These are phyloP conservation scores for Oryza officinalis DNA, from an alignment of 176 grass and related monocot genomes.

Conservation along the genomic window DNA sequence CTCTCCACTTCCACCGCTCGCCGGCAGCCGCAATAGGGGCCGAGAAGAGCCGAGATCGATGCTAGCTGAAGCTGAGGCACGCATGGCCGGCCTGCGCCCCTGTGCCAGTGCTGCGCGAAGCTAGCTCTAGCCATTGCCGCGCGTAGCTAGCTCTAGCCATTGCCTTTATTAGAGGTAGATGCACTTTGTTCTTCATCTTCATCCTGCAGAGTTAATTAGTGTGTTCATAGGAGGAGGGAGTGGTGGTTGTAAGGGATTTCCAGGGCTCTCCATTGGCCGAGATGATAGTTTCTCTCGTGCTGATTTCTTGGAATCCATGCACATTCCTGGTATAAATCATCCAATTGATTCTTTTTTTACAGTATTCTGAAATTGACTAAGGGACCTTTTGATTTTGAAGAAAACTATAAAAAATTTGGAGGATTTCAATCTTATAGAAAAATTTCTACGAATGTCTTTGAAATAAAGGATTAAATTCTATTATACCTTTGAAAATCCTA, in stretches of 20 bases:
- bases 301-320: background rate
- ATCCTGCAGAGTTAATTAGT: background rate
- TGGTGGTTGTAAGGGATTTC: background rate
- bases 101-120: background rate
- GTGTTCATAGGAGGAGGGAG: conserved; percentile 5
- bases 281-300: background rate
- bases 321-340: background rate
- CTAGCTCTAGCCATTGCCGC: conserved; percentile 15
- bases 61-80: too few species aligned
- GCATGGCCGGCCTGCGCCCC: too few species aligned
- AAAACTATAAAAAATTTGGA: too few species aligned
- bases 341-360: background rate
- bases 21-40: conserved; percentile 10
- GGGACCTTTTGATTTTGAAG: too few species aligned
- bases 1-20: conserved; percentile 6
- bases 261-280: background rate
- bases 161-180: conserved; percentile 35
- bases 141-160: conserved; percentile 22
- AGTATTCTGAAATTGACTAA: background rate
- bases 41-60: too few species aligned
- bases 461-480: too few species aligned
- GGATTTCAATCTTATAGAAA: too few species aligned
- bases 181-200: background rate
- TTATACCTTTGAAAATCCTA: too few species aligned
- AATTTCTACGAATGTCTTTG: too few species aligned